Evolutionary conservation across 1,139 yeast species (phyloP), one percentile per base, ranked within the genome.

Genomic region (Pichia sp.): DNA sequence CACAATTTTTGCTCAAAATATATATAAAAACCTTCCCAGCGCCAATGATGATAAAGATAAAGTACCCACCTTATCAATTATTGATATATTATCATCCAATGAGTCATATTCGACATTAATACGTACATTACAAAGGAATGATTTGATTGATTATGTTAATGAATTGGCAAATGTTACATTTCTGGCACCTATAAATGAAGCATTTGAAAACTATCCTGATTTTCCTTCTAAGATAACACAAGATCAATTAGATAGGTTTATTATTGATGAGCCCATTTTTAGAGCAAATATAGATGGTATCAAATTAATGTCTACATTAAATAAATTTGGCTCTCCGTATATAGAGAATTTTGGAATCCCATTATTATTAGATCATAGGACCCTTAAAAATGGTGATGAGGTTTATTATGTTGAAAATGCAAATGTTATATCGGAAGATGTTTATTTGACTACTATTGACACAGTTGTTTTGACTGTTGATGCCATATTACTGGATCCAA

Each of bases 141-240:
- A 85, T 14, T 70, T 87, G 56, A 73, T 93, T 1, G 95, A 95
- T 1, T 68, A 71, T 36, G 67, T 93, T 48, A 91, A 89, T 65
- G 71, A 72, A 39, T 68, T 86, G 56, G 71, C 73, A 39, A 86
- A 90, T 65, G 77, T 84, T 50, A 89, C 98, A 0, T 70, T 91
- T 22, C 67, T 89, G 46, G 97, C 97, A 0, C 97, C 98, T 0
- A 77, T 87, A 22, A 89, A 91, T 68, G 82, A 86, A 61, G 97
- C 96, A 0, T 90, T 87, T 67, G 54, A 49, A 13, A 45, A 46
- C 1, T 36, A 36, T 19, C 41, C 41, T 2, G 25, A 36, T 19
- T 36, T 36, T 19, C 41, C 41, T 19, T 19, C 41, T 9, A 49
- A 41, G 19, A 41, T 63, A 18, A 33, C 54, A 10, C 48, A 55